Percentiles rank a stretch among this genome's conserved stretches.
phyloP scores from a whole-genome alignment of 2,329 filamentous ascomycete species.

The Periconia macrospinosa region DNA sequence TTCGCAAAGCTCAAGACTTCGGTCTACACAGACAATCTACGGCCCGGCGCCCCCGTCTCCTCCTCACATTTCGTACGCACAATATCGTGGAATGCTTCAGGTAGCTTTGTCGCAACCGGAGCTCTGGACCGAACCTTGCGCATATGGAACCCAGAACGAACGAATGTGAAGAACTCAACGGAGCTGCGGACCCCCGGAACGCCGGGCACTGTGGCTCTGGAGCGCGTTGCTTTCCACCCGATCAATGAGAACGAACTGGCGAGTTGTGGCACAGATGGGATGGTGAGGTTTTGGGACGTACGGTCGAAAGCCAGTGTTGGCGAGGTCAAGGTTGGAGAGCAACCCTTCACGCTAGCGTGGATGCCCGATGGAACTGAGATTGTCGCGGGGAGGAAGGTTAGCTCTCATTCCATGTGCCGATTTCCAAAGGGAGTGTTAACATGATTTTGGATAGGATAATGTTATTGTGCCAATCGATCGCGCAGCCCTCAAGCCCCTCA shows the following conservation, averaged over 20 bases:
- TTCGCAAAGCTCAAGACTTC: constrained; percentile 72
- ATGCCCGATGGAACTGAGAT: constrained; percentile 70
- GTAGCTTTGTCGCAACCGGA: constrained; percentile 82
- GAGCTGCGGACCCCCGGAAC: constrained; percentile 68
- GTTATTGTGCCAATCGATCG: constrained; percentile 66
- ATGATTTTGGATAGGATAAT: constrained; percentile 54
- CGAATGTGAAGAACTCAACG: constrained; percentile 72
- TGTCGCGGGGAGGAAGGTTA: constrained; percentile 72
- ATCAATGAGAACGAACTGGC: constrained; percentile 76
- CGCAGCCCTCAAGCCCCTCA: constrained; percentile 57
- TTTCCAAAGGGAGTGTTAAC: not conserved
- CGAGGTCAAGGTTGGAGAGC: constrained; percentile 63
- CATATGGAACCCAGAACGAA: constrained; percentile 80
- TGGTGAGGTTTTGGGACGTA: constrained; percentile 80
- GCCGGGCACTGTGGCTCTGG: constrained; percentile 50
- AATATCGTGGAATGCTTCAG: constrained; percentile 86
- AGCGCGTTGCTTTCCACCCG: constrained; percentile 78
- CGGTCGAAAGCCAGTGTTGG: constrained; percentile 71
- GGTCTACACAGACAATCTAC: constrained; percentile 57
- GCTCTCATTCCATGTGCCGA: constrained; percentile 13
- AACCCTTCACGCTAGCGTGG: constrained; percentile 74
- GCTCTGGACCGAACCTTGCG: constrained; percentile 69
- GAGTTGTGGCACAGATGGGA: constrained; percentile 72
- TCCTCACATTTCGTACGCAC: constrained; percentile 60
- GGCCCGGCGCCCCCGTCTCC: constrained; percentile 35